phyloP scores from a whole-genome alignment of 2,329 filamentous ascomycete species.

The Mycogone perniciosa region DNA sequence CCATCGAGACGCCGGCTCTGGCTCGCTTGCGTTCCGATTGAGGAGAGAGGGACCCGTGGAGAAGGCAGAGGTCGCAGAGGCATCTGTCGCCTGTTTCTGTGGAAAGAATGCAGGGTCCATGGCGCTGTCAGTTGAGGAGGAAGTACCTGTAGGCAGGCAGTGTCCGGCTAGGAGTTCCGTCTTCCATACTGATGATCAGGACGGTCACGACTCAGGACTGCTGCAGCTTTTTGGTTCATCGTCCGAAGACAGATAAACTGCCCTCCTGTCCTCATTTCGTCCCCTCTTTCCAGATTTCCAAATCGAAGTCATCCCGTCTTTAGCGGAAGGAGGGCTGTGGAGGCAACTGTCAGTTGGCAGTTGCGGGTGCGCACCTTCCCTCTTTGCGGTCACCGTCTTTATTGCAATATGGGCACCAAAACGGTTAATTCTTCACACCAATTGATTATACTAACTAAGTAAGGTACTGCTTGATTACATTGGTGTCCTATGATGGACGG shows the following conservation, averaged over 20 bases:
- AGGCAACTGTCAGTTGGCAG: not conserved
- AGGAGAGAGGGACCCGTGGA: not conserved
- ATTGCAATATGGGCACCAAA: not conserved
- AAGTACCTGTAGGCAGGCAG: not conserved
- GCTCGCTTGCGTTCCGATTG: slow-evolving; percentile 2
- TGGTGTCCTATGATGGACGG: no score
- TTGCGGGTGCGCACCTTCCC: not conserved
- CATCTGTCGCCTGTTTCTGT: not conserved
- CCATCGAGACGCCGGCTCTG: not conserved
- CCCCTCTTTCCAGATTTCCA: no score
- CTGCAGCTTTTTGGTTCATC: not conserved
- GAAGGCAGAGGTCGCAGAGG: not conserved
- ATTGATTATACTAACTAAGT: no score
- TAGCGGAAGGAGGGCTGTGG: not conserved
- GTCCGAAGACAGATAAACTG: no score
- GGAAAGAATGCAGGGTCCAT: slow-evolving; percentile 9
- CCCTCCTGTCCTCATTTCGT: no score
- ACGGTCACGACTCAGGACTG: no score
- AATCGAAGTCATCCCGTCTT: not conserved
- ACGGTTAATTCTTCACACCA: no score
- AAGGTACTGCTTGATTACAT: no score
- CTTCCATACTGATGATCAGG: no score
- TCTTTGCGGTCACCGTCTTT: not conserved
- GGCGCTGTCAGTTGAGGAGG: not conserved
- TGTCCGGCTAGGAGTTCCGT: not conserved